Evolutionary conservation across 1,139 yeast genomes (phyloP).

Genomic region (Kluyveromyces sp.): DNA sequence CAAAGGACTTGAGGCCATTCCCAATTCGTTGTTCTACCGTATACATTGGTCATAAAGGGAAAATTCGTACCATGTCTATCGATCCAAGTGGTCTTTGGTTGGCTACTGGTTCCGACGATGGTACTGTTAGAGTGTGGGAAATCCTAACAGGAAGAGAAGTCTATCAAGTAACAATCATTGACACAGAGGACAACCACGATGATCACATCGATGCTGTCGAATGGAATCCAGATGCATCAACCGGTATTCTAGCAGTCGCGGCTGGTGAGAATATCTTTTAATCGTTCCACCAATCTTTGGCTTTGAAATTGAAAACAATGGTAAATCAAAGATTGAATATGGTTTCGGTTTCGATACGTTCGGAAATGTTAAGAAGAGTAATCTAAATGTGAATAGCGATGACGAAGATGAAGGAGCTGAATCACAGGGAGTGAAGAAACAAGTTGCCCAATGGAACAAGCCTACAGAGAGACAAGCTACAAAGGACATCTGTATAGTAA

Average conservation of each 20-base stretch:
- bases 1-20: constrained; percentile 96
- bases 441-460: constrained; percentile 77
- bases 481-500: constrained; percentile 68
- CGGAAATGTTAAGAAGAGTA: constrained; percentile 47
- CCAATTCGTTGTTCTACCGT: constrained; percentile 85
- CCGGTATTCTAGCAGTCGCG: constrained; percentile 74
- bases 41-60: constrained; percentile 76
- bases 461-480: constrained; percentile 58
- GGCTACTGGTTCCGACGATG: constrained; percentile 98
- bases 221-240: constrained; percentile 78
- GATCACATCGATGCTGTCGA: constrained; percentile 77
- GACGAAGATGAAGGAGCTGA: constrained; percentile 34
- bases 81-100: constrained; percentile 92
- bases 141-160: constrained; percentile 91
- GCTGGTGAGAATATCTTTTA: constrained; percentile 77
- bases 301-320: constrained; percentile 74
- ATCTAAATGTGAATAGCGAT: constrained; percentile 38
- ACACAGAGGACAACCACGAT: constrained; percentile 36
- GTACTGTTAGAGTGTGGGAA: constrained; percentile 94
- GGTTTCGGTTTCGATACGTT: constrained; percentile 90
- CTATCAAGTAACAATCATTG: constrained; percentile 50
- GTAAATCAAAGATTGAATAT: constrained; percentile 70
- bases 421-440: constrained; percentile 37
- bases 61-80: constrained; percentile 71
- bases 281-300: constrained; percentile 89